A percentile compares a stretch with the other conserved stretches of the same genome.
Conservation (phyloP, 352 stramenopile species). For the Pythium utonaiense region DNA sequence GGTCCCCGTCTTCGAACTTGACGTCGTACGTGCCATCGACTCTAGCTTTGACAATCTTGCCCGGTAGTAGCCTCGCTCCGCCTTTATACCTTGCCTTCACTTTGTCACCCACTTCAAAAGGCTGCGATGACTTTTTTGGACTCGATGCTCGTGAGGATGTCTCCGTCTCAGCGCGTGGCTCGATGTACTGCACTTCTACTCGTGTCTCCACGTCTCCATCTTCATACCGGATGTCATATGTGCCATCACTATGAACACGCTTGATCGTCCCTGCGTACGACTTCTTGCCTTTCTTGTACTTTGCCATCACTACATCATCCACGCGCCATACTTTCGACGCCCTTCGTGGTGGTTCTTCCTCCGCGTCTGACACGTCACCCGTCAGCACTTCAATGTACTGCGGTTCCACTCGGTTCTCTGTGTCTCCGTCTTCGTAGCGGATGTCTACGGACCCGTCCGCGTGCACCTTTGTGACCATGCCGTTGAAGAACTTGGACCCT, state of each 20-base stretch:
- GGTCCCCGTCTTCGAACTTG: constrained; percentile 57
- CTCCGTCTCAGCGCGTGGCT: not conserved
- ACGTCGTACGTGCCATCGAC: constrained; percentile 69
- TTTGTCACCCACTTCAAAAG: constrained; percentile 24
- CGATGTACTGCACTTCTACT: constrained; percentile 11
- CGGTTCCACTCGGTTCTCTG: constrained; percentile 40
- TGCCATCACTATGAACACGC: constrained; percentile 51
- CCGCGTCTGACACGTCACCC: not conserved
- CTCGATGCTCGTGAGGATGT: not conserved
- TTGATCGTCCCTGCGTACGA: constrained; percentile 62
- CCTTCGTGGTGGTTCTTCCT: not conserved
- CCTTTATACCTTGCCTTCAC: constrained; percentile 52
- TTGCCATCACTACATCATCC: constrained; percentile 44
- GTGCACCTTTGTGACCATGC: constrained; percentile 47
- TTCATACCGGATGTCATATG: constrained; percentile 65
- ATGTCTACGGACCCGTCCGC: constrained; percentile 56
- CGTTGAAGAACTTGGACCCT: constrained; percentile 41
- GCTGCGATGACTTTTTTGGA: constrained; percentile 1
- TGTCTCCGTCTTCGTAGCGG: constrained; percentile 45
- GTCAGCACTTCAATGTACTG: constrained; percentile 24
- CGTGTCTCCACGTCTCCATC: constrained; percentile 41
- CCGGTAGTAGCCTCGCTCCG: constrained; percentile 39
- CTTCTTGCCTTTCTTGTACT: constrained; percentile 69
- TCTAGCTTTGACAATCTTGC: constrained; percentile 48
- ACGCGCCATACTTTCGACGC: constrained; percentile 16